Evolutionary conservation across 1,284 basidiomycete species (phyloP).

Genomic region (Waitea zeae): DNA sequence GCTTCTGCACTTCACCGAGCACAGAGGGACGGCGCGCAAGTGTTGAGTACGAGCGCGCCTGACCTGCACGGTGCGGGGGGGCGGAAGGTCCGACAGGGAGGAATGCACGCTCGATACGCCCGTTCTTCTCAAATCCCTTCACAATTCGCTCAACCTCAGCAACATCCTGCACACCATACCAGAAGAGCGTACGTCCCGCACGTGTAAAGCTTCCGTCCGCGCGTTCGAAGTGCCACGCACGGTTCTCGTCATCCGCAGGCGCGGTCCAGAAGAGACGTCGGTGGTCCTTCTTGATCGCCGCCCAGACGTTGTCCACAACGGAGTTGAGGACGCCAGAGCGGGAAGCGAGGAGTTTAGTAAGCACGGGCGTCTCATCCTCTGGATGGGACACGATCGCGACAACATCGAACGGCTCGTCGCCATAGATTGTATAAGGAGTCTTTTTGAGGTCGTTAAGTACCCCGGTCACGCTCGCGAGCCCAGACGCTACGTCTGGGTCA

Average conservation of each 20-base stretch:
- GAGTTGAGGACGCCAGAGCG: conserved; percentile 85
- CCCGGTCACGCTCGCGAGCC: conserved; percentile 78
- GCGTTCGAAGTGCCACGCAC: conserved; percentile 97
- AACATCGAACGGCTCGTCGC: conserved; percentile 93
- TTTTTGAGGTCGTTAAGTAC: conserved; percentile 72
- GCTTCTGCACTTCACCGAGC: conserved; percentile 29
- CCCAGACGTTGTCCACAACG: conserved; percentile 96
- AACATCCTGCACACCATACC: conserved; percentile 92
- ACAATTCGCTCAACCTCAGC: conserved; percentile 83
- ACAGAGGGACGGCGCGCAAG: conserved; percentile 30
- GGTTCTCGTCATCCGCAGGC: conserved; percentile 88
- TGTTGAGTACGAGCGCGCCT: conserved; percentile 57
- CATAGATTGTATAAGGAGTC: conserved; percentile 83
- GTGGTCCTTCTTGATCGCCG: conserved; percentile 90
- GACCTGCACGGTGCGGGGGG: conserved; percentile 39
- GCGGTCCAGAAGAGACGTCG: conserved; percentile 94
- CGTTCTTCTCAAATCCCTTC: conserved; percentile 70
- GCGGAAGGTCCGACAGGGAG: conserved; percentile 80
- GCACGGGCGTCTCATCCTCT: conserved; percentile 75
- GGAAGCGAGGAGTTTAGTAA: conserved; percentile 85
- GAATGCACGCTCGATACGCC: conserved; percentile 75
- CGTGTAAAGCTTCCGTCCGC: conserved; percentile 96
- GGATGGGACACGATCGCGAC: conserved; percentile 92
- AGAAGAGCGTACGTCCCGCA: conserved; percentile 86
- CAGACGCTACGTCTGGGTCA: conserved; percentile 81